Evolutionary conservation across 805 yeast species (phyloP), one percentile per base, ranked within the genome.

Genomic region (Ogataea trehaloabstinens): DNA sequence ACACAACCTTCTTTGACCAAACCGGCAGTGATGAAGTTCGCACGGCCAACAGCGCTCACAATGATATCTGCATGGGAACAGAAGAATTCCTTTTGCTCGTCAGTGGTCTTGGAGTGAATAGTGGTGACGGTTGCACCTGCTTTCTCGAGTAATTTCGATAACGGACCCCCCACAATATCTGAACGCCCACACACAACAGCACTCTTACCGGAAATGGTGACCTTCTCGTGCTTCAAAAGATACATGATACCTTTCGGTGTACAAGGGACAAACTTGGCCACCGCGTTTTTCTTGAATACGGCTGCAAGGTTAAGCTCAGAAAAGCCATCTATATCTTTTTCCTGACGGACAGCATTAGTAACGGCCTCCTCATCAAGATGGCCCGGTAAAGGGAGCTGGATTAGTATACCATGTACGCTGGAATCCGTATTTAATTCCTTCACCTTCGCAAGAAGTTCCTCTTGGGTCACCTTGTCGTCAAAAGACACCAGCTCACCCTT

Each of bases 241-340:
- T 80, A 84, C 70, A 91, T 82, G 53, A 89, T 78, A 42, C 99
- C 99, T 65, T 82, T 80, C 39, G 99, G 99, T 20, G 99, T 91
- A 68, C 98, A 91, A 24, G 99, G 98, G 48, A 82, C 72, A 64
- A 88, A 90, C 44, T 69, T 65, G 22, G 97, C 96, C 25, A 68
- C 59, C 17, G 97, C 96, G 37, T 87, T 87, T 50, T 85, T 80
- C 64, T 89, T 88, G 52, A 90, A 78, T 42, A 91, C 73, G 58
- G 91, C 97, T 44, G 97, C 98, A 41, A 87, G 80, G 61, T 93
- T 93, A 54, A 71, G 74, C 40, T 89, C 80, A 30, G 90, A 93
- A 56, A 91, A 93, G 2, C 99, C 99, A 62, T 91, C 99, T 33
- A 93, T 96, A 56, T 91, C 99, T 67, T 91, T 91, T 31, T 74